These are phyloP conservation scores for Suillus subluteus DNA, from an alignment of 768 basidiomycete species.

Conservation along the genomic window DNA sequence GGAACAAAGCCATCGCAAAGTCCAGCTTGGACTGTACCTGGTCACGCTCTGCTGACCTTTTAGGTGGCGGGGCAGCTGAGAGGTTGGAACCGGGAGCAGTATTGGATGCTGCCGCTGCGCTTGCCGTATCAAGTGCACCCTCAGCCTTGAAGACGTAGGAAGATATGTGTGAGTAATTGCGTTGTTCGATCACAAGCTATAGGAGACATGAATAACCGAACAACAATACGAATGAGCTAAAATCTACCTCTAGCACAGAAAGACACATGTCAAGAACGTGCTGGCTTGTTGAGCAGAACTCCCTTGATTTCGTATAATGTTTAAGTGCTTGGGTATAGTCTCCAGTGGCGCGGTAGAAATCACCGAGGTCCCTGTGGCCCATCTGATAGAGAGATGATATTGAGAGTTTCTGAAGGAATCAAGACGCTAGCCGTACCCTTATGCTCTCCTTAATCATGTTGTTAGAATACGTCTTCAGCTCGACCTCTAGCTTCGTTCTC, in stretches of 20 bases:
- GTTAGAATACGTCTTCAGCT: slow-evolving; percentile 91
- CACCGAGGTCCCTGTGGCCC: slow-evolving; percentile 87
- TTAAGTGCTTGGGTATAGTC: slow-evolving; percentile 74
- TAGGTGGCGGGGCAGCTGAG: slow-evolving; percentile 31
- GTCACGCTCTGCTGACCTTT: slow-evolving; percentile 60
- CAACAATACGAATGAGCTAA: not conserved
- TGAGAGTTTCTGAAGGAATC: not conserved
- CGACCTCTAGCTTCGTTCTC: slow-evolving; percentile 84
- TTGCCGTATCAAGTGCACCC: slow-evolving; percentile 74
- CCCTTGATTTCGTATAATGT: slow-evolving; percentile 88
- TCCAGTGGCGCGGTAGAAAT: slow-evolving; percentile 74
- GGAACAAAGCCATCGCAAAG: slow-evolving; percentile 77
- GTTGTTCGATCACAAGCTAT: slow-evolving; percentile 84
- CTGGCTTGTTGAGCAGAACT: slow-evolving; percentile 88
- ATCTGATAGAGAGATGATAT: slow-evolving; percentile 52
- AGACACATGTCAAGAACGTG: slow-evolving; percentile 95
- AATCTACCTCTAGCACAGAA: slow-evolving; percentile 72
- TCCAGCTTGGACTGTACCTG: slow-evolving; percentile 79
- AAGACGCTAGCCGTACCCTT: slow-evolving; percentile 53
- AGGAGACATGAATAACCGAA: slow-evolving; percentile 6
- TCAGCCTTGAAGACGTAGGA: slow-evolving; percentile 99
- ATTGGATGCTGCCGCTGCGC: slow-evolving; percentile 40
- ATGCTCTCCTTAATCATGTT: slow-evolving; percentile 99
- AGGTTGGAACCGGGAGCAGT: slow-evolving; percentile 27
- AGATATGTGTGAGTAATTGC: slow-evolving; percentile 82